Evolutionary conservation across 1,284 basidiomycete species (phyloP), one percentile per base, ranked within the genome.

Genomic region (Boletellus deceptivus): DNA sequence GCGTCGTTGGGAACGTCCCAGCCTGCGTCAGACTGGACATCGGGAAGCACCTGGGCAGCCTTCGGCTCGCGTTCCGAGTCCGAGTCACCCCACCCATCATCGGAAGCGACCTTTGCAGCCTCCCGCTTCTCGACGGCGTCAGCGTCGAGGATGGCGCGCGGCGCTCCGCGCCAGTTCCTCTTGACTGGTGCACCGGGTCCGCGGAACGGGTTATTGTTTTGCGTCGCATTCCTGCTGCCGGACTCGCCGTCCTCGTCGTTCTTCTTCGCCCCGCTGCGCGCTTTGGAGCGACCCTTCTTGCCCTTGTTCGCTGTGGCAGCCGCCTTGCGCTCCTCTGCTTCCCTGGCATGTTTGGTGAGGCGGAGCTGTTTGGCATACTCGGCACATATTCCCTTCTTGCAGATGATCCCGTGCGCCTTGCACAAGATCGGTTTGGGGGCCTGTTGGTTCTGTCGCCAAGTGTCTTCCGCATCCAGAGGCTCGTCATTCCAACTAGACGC

Each of bases 331-430:
- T 59, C 35, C 47, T 58, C 60, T 16, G 14, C 55, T 37, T 63
- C 53, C 20, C 58, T 37, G 6, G 54, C 59, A 20, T 58, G 60
- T 57, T 72, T 69, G 44, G 56, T 36, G 33, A 67, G 59, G 43
- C 63, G 68, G 43, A 69, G 25, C 49, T 73, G 61, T 49, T 54
- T 65, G 18, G 69, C 64, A 55, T 73, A 70, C 57, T 72, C 75
- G 39, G 53, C 55, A 37, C 77, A 78, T 14, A 77, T 73, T 29
- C 72, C 74, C 59, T 74, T 75, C 60, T 70, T 75, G 55, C 76
- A 78, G 14, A 70, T 60, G 17, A 63, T 58, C 8, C 68, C 65
- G 50, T 77, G 76, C 33, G 67, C 71, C 0, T 61, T 66, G 55
- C 76, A 77, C 48, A 71, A 43, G 2, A 64, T 35, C 39, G 55